These are phyloP conservation scores for Arbutus unedo DNA, from an alignment of 148 eudicot species.

Conservation along the genomic window DNA sequence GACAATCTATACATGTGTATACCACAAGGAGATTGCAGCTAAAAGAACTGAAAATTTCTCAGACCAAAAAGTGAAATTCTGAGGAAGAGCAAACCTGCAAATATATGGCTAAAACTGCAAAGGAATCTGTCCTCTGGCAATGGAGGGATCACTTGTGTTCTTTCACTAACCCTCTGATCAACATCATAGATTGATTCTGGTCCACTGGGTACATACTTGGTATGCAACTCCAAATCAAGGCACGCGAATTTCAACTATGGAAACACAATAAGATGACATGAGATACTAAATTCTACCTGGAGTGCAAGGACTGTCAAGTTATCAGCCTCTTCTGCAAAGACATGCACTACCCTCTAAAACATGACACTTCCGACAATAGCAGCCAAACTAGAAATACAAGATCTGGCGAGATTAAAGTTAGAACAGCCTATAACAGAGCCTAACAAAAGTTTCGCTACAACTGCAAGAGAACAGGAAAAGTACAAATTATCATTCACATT, in stretches of 20 bases:
- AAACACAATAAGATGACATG: conserved; percentile 12
- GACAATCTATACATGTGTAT: background rate
- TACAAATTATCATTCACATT: background rate
- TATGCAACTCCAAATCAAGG: conserved; percentile 88
- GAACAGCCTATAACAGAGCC: background rate
- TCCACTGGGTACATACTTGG: conserved; percentile 73
- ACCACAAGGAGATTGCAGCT: background rate
- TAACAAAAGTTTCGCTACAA: background rate
- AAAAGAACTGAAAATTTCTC: background rate
- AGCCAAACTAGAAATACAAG: background rate
- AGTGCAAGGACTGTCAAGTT: background rate
- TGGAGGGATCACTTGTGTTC: conserved; percentile 82
- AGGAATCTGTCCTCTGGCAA: conserved; percentile 89
- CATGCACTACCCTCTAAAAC: background rate
- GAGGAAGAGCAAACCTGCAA: conserved; percentile 58
- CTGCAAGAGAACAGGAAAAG: background rate
- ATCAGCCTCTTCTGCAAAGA: background rate
- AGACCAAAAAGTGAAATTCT: conserved; percentile 1
- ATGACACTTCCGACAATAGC: background rate
- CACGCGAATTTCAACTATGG: conserved; percentile 74
- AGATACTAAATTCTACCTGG: background rate
- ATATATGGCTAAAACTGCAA: conserved; percentile 90
- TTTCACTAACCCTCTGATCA: conserved; percentile 67
- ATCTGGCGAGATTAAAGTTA: background rate
- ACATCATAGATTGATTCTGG: conserved; percentile 87